These are phyloP conservation scores for Malus orientalis DNA, from an alignment of 306 rosid species.

Conservation along the genomic window DNA sequence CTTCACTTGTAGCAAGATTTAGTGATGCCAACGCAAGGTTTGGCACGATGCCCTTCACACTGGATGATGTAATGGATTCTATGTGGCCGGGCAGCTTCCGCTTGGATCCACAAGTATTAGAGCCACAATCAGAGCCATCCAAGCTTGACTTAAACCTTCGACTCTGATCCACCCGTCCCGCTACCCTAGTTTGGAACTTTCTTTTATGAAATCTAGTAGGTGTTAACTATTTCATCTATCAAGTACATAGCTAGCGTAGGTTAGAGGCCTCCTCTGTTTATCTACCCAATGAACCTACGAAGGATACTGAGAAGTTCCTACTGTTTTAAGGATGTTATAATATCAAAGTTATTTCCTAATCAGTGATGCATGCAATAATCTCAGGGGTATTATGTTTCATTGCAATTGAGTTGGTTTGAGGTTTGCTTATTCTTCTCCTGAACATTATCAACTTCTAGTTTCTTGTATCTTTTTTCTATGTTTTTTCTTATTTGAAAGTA, in stretches of 20 bases:
- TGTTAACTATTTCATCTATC: slow-evolving; percentile 8
- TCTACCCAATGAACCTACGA: slow-evolving; percentile 22
- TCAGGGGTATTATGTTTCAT: slow-evolving; percentile 16
- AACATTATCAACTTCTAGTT: slow-evolving; percentile 4
- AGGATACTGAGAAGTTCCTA: slow-evolving; percentile 11
- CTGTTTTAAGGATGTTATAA: slow-evolving; percentile 11
- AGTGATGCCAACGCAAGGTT: slow-evolving; percentile 43
- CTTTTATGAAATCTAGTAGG: slow-evolving; percentile 6
- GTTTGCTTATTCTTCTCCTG: not conserved
- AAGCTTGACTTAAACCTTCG: slow-evolving; percentile 76
- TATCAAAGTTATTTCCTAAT: slow-evolving; percentile 7
- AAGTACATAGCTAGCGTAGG: slow-evolving; percentile 31
- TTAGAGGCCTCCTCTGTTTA: slow-evolving; percentile 27
- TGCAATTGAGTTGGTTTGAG: not conserved
- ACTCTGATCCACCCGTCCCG: slow-evolving; percentile 38
- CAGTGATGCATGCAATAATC: slow-evolving; percentile 30
- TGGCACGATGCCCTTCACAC: slow-evolving; percentile 38
- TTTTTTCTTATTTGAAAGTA: not conserved
- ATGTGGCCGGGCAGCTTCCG: slow-evolving; percentile 96
- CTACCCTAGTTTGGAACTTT: slow-evolving; percentile 4
- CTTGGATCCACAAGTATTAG: slow-evolving; percentile 35
- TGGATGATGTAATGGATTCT: slow-evolving; percentile 44
- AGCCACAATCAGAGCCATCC: slow-evolving; percentile 37
- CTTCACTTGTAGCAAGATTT: slow-evolving; percentile 42
- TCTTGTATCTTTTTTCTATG: not conserved